Conservation (phyloP, 2,329 filamentous ascomycete genomes). For the Penicillium sp. region DNA sequence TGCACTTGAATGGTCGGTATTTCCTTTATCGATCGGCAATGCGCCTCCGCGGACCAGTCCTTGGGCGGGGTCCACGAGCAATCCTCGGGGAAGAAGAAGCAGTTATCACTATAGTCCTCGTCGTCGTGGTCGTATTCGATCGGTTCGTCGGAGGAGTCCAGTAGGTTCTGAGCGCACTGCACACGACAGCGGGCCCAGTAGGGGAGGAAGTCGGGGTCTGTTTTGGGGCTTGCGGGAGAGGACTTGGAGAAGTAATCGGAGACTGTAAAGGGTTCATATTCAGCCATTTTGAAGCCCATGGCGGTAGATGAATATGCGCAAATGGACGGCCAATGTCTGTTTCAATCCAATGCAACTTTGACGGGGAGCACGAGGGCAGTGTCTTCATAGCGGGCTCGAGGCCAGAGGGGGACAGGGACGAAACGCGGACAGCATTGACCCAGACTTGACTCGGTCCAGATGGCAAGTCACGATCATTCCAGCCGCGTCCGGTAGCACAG, state of each 20-base stretch:
- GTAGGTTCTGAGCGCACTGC: constrained; percentile 39
- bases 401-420: not conserved
- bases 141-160: constrained; percentile 39
- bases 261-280: constrained; percentile 26
- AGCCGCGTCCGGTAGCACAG: constrained; percentile 16
- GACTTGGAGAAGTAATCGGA: constrained; percentile 12
- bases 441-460: constrained; percentile 4
- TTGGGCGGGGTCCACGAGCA: constrained; percentile 38
- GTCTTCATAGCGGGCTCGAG: constrained; percentile 10
- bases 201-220: constrained; percentile 25
- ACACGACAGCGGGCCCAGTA: constrained; percentile 39
- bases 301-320: not conserved
- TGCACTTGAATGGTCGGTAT: constrained; percentile 9
- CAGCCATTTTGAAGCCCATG: constrained; percentile 27
- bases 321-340: constrained; percentile 1
- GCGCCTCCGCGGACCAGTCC: constrained; percentile 28
- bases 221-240: constrained; percentile 8
- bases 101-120: constrained; percentile 41
- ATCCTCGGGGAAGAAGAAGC: constrained; percentile 44
- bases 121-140: constrained; percentile 44
- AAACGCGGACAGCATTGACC: not conserved
- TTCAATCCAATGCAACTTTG: constrained; percentile 3
- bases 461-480: constrained; percentile 19
- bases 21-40: constrained; percentile 11
- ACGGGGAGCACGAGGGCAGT: constrained; percentile 7